phyloP scores from a whole-genome alignment of 108 stramenopile species.

The Fistulifera solaris region DNA sequence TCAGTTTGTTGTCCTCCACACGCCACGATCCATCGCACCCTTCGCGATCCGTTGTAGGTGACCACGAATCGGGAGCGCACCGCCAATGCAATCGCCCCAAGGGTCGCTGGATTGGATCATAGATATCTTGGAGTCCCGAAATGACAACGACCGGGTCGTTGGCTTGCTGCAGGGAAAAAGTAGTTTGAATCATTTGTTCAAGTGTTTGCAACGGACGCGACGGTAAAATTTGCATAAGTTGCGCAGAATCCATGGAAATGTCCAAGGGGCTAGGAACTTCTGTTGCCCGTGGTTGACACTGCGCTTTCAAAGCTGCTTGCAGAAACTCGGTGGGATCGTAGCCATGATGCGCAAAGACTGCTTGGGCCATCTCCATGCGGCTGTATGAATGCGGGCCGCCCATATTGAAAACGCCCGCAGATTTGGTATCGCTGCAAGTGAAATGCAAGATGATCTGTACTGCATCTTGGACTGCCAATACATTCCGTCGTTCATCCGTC shows the following conservation, averaged over 20 bases:
- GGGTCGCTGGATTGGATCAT: no score
- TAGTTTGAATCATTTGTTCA: no score
- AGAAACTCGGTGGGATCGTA: constrained; percentile 21
- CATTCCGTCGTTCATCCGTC: constrained; percentile 54
- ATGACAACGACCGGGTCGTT: no score
- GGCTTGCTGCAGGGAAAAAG: no score
- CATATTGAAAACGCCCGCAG: constrained; percentile 43
- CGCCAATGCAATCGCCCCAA: constrained; percentile 5
- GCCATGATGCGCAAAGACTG: constrained; percentile 40
- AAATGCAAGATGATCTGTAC: constrained; percentile 29
- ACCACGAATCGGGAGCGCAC: constrained; percentile 15
- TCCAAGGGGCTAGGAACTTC: constrained; percentile 44
- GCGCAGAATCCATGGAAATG: constrained; percentile 49
- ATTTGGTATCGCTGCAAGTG: background rate
- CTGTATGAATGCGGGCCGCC: constrained; percentile 56
- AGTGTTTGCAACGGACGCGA: background rate
- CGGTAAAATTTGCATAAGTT: background rate
- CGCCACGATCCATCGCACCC: constrained; percentile 17
- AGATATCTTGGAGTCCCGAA: no score
- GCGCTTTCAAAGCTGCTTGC: constrained; percentile 14
- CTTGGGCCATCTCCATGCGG: constrained; percentile 55
- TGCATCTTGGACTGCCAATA: constrained; percentile 42
- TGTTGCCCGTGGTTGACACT: background rate
- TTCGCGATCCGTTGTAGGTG: constrained; percentile 2
- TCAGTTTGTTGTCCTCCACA: constrained; percentile 18